Base-by-base conservation (phyloP, 129 eudicot genomes). In the Erigeron canadensis region DNA sequence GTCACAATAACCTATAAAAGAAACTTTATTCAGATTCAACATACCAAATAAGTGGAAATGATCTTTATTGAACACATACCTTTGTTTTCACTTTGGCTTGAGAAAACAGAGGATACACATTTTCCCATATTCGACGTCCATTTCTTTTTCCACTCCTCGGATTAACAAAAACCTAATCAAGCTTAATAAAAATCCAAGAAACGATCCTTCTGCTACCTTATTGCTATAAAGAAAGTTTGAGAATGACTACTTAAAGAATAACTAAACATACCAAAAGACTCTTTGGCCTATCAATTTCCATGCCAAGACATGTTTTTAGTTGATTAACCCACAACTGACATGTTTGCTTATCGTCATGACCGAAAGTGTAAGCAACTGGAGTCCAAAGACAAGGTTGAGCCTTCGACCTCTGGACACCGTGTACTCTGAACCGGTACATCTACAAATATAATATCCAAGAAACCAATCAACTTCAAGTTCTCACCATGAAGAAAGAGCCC, bases 101-200 rank as follows among this genome's bases (percentile, higher is more conserved):
- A 75, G 85, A 75, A 78, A 91, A 91, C 62, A 88, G 71, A 42
- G 95, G 95, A 74, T 88, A 83, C 68, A 91, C 89, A 12, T 76
- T 69, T 75, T 86, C 92, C 97, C 97, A 91, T 69, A 73, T 78
- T 69, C 71, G 81, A 45, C 81, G 73, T 63, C 97, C 97, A 45
- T 83, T 81, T 57, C 86, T 84, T 83, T 88, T 91, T 71, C 97
- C 97, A 81, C 97, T 87, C 81, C 67, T 78, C 75, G 97, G 97
- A 77, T 91, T 63, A 70, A 91, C 91, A 82, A 91, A 88, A 78
- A 91, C 97, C 97, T 91, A 78, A 71, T 77, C 83, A 72, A 70
- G 75, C 75, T 67, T 64, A 72, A 79, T 59, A 65, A 71, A 69
- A 28, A 43, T 72, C 8, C 45, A 19, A 45, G 23, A 71, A 59